Evolutionary conservation across 1,139 yeast genomes (phyloP).

Genomic region (Zhuliangozyma blackwelliae): DNA sequence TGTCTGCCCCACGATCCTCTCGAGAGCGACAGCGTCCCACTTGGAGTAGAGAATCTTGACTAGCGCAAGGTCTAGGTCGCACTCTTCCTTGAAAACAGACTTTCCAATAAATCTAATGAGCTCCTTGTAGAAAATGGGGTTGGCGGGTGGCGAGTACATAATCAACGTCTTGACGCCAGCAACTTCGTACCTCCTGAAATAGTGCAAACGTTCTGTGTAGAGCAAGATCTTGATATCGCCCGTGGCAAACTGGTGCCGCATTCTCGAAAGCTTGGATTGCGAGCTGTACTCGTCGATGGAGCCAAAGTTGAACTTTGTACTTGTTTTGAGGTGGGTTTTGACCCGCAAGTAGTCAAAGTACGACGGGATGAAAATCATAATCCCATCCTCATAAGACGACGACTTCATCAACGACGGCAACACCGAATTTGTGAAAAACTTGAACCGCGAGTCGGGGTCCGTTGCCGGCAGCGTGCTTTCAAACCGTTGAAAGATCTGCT

Average conservation of each 20-base stretch:
- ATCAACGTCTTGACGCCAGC: constrained; percentile 82
- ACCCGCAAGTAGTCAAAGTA: constrained; percentile 83
- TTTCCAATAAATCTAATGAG: constrained; percentile 53
- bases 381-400: constrained; percentile 63
- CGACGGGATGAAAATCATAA: constrained; percentile 76
- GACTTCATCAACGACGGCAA: constrained; percentile 65
- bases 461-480: constrained; percentile 51
- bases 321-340: constrained; percentile 63
- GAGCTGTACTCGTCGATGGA: constrained; percentile 80
- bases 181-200: constrained; percentile 79
- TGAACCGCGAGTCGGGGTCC: constrained; percentile 80
- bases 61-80: constrained; percentile 62
- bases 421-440: constrained; percentile 67
- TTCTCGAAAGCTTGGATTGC: constrained; percentile 64
- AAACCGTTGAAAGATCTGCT: constrained; percentile 72
- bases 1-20: constrained; percentile 79
- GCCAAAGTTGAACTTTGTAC: constrained; percentile 58
- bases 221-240: constrained; percentile 70
- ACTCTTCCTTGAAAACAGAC: constrained; percentile 39
- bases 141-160: constrained; percentile 80
- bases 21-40: constrained; percentile 77
- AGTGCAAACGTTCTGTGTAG: constrained; percentile 91
- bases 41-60: constrained; percentile 69
- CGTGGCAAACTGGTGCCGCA: constrained; percentile 61
- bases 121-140: constrained; percentile 80